phyloP scores from a whole-genome alignment of 2,329 filamentous ascomycete genomes.

The Diaporthe aspalathi region DNA sequence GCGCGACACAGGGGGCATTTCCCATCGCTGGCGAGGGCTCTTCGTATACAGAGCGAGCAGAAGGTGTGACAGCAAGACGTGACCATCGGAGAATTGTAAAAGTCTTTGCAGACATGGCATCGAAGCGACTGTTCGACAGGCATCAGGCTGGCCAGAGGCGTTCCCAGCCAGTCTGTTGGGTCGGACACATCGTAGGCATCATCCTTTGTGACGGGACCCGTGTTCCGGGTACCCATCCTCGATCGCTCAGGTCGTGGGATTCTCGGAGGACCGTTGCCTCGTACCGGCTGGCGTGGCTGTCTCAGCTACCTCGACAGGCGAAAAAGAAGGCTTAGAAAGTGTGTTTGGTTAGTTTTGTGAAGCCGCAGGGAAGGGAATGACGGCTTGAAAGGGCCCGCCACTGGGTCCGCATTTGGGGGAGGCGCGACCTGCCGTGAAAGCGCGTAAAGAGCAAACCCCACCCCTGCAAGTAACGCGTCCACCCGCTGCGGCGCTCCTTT shows the following conservation, averaged over 20 bases:
- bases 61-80: slow-evolving; percentile 97
- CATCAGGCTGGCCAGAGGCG: slow-evolving; percentile 73
- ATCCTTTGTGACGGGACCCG: slow-evolving; percentile 32
- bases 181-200: slow-evolving; percentile 46
- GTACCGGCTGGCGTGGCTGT: not conserved
- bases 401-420: slow-evolving; percentile 27
- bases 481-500: not conserved
- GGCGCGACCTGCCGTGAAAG: slow-evolving; percentile 24
- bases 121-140: slow-evolving; percentile 86
- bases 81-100: slow-evolving; percentile 93
- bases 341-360: not conserved
- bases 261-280: not conserved
- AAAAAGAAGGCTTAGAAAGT: not conserved
- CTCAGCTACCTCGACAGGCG: not conserved
- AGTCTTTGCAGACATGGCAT: slow-evolving; percentile 98
- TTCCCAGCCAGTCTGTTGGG: slow-evolving; percentile 86
- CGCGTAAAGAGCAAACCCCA: slow-evolving; percentile 23
- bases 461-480: slow-evolving; percentile 24
- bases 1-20: slow-evolving; percentile 88
- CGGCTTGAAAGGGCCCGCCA: not conserved
- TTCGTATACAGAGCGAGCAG: slow-evolving; percentile 93
- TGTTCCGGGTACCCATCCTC: slow-evolving; percentile 27
- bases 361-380: slow-evolving; percentile 2
- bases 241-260: not conserved
- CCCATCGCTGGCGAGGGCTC: slow-evolving; percentile 83